A percentile compares a stretch with the other conserved stretches of the same genome.
Conservation (phyloP, 2,329 filamentous ascomycete genomes). For the Monilinia polystroma region DNA sequence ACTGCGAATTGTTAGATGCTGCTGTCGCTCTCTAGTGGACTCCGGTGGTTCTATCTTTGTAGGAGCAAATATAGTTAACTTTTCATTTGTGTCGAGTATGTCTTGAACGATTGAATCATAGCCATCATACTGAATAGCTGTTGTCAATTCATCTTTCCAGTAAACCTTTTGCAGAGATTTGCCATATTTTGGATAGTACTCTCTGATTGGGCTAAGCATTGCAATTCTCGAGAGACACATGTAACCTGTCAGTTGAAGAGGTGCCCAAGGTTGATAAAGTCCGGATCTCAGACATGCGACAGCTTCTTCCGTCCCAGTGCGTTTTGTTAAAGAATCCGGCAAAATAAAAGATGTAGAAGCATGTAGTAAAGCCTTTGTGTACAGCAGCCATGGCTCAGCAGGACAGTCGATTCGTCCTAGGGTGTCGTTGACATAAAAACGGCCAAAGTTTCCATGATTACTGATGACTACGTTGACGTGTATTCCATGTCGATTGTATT, state of each 20-base stretch:
- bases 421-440: neutral
- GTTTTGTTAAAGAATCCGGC: slow-evolving; percentile 56
- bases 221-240: slow-evolving; percentile 25
- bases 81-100: neutral
- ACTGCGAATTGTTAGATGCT: too few species aligned
- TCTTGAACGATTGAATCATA: slow-evolving; percentile 25
- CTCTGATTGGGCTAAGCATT: slow-evolving; percentile 39
- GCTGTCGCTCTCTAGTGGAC: too few species aligned
- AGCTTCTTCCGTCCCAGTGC: slow-evolving; percentile 62
- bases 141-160: slow-evolving; percentile 45
- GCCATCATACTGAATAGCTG: slow-evolving; percentile 45
- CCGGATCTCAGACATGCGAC: slow-evolving; percentile 51
- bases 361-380: slow-evolving; percentile 58
- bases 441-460: neutral
- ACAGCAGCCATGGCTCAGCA: slow-evolving; percentile 54
- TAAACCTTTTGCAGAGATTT: slow-evolving; percentile 46
- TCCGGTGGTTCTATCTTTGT: neutral
- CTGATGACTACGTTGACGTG: neutral
- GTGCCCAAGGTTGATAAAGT: slow-evolving; percentile 41
- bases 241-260: slow-evolving; percentile 13
- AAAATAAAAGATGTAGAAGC: slow-evolving; percentile 59
- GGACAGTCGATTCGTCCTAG: slow-evolving; percentile 58
- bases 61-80: slow-evolving; percentile 27
- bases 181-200: slow-evolving; percentile 47
- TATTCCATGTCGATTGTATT: neutral